Evolutionary conservation across 805 yeast genomes (phyloP).

Genomic region (Pachysolen tannophilus): DNA sequence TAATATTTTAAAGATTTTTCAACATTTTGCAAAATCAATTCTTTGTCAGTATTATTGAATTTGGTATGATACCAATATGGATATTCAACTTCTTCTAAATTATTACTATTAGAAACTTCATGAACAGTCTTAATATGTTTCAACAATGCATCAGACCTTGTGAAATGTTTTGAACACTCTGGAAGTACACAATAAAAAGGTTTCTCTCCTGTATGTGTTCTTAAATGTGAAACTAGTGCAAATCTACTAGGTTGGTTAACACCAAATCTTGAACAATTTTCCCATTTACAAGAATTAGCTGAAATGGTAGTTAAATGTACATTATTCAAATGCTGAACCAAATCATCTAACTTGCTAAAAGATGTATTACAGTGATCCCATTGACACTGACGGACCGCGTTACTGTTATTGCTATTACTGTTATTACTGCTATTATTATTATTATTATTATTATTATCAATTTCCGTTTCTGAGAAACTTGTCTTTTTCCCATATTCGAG

Average conservation of each 20-base stretch:
- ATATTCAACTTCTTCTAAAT: constrained; percentile 7
- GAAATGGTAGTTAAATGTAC: constrained; percentile 23
- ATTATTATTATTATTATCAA: no score
- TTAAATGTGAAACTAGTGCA: constrained; percentile 53
- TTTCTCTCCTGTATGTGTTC: constrained; percentile 60
- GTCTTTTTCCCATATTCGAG: no score
- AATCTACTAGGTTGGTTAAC: constrained; percentile 44
- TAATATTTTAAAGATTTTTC: constrained; percentile 54
- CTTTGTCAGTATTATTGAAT: constrained; percentile 69
- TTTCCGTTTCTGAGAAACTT: no score
- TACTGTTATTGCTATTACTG: no score
- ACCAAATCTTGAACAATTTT: constrained; percentile 44
- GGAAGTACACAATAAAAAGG: constrained; percentile 61
- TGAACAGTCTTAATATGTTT: constrained; percentile 59
- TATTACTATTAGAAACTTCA: constrained; percentile 29
- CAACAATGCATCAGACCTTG: constrained; percentile 53
- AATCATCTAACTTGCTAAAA: constrained; percentile 25
- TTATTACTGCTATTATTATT: no score
- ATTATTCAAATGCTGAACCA: constrained; percentile 31
- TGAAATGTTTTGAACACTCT: constrained; percentile 54
- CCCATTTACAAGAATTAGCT: constrained; percentile 46
- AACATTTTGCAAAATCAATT: constrained; percentile 61
- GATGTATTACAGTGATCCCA: constrained; percentile 29
- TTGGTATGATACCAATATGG: constrained; percentile 11
- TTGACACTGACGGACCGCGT: no score